Base-by-base conservation (phyloP, 2,329 filamentous ascomycete genomes). In the Aureobasidium sp. region DNA sequence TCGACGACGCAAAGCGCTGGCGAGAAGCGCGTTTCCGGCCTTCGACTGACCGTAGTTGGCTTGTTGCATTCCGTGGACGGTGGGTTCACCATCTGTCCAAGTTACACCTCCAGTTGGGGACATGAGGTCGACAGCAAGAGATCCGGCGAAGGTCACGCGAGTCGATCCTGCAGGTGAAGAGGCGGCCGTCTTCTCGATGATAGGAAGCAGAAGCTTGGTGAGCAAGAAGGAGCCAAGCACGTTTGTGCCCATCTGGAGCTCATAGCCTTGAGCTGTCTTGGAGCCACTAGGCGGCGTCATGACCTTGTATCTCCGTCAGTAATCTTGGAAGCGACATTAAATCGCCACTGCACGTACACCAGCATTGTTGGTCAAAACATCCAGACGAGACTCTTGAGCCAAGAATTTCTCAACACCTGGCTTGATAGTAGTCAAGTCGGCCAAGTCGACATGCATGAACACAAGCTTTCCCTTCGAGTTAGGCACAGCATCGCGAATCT, bases 391-490 rank as follows among this genome's bases (percentile, higher is more conserved):
- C 60, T 77, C 74, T 53, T 69, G 66, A 5, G 64, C 48, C 27
- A 68, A 61, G 64, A 78, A 77, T 4, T 67, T 67, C 11, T 73
- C 64, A 5, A 67, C 75, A 1, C 70, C 66, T 10, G 59, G 62
- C 64, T 66, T 76, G 70, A 72, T 69, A n/a, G 68, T 69, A 3
- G 66, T 54, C 32, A 75, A 67, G 61, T 75, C 72, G 27, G 66
- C 66, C 1, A 76, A 68, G 62, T 83, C 80, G 4, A 83, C 70
- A n/a, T 72, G 66, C 16, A 82, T 68, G 60, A 78, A 79, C 39
- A 73, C 72, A 11, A 82, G 64, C 0, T 66, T 68, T 39, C 79
- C 79, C 3, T 69, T 71, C 2, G 71, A 78, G 37, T 67, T 64
- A 0, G 77, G 74, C 36, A 67, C 51, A 3, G 68, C 64, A 30